Evolutionary conservation across 2,329 filamentous ascomycete species (phyloP).

Genomic region (Colletotrichum tanaceti): DNA sequence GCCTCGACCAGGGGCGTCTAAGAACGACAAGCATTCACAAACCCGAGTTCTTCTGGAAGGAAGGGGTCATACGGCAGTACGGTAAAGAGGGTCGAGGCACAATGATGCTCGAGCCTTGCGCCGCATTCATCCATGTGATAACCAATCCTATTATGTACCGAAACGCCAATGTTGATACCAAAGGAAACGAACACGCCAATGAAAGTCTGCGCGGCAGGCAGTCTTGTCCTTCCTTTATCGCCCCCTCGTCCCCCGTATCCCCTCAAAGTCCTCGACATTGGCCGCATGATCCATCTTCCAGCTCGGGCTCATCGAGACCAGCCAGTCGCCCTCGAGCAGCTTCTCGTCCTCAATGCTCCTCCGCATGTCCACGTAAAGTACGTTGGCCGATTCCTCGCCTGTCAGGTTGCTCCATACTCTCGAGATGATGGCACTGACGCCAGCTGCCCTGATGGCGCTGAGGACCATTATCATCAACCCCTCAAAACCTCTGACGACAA

Average conservation of each 20-base stretch:
- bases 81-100: neutral
- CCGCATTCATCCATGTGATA: neutral
- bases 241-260: slow-evolving; percentile 20
- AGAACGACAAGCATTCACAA: neutral
- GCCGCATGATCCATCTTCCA: slow-evolving; percentile 38
- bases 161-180: slow-evolving; percentile 21
- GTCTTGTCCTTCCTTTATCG: neutral
- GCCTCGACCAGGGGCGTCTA: neutral
- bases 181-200: neutral
- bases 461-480: slow-evolving; percentile 34
- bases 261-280: slow-evolving; percentile 40
- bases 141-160: neutral
- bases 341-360: slow-evolving; percentile 36
- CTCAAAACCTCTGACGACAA: slow-evolving; percentile 22
- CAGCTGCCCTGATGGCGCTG: slow-evolving; percentile 26
- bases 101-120: neutral
- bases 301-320: slow-evolving; percentile 29
- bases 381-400: slow-evolving; percentile 25
- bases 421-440: slow-evolving; percentile 37
- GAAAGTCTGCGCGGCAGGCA: neutral
- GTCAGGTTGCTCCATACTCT: slow-evolving; percentile 35
- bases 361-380: slow-evolving; percentile 28
- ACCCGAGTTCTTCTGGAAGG: slow-evolving; percentile 13
- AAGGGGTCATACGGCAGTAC: neutral
- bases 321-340: slow-evolving; percentile 37